Evolutionary conservation across 2,329 filamentous ascomycete genomes (phyloP).

Genomic region (Nothomitra cinnamomea): DNA sequence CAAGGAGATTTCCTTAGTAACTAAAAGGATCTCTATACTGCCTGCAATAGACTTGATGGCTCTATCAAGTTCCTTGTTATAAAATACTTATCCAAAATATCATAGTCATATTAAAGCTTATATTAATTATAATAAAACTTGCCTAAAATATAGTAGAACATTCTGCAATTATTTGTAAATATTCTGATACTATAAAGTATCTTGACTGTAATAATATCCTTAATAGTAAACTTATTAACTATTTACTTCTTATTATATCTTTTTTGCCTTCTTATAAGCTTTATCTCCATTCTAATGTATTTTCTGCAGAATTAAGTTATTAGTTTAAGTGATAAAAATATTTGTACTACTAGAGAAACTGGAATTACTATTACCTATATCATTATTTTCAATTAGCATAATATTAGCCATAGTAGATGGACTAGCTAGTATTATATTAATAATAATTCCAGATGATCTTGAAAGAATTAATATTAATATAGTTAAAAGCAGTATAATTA

Average conservation of each 20-base stretch:
- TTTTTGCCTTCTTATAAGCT: not conserved
- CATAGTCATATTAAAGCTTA: not conserved
- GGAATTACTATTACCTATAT: too few species aligned
- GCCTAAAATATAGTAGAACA: not conserved
- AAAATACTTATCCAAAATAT: not conserved
- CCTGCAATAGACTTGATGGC: not conserved
- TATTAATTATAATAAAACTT: not conserved
- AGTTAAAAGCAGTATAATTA: too few species aligned
- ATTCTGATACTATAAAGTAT: not conserved
- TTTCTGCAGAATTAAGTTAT: not conserved
- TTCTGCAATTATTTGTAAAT: constrained; percentile 4
- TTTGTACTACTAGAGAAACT: too few species aligned
- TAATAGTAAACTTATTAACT: not conserved
- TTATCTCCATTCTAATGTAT: not conserved
- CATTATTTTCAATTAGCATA: too few species aligned
- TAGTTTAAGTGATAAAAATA: too few species aligned
- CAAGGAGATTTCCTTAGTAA: too few species aligned
- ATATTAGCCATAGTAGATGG: too few species aligned
- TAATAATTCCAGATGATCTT: too few species aligned
- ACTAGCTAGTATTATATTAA: too few species aligned
- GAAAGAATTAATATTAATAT: too few species aligned
- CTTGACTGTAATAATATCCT: not conserved
- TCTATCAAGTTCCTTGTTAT: not conserved
- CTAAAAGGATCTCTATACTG: too few species aligned
- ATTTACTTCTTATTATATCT: not conserved